Percentiles rank a stretch among this genome's conserved stretches.
These are phyloP conservation scores for Fimicolochytrium jonesii DNA, from an alignment of 192 early-diverging fungal genomes.

Conservation along the genomic window DNA sequence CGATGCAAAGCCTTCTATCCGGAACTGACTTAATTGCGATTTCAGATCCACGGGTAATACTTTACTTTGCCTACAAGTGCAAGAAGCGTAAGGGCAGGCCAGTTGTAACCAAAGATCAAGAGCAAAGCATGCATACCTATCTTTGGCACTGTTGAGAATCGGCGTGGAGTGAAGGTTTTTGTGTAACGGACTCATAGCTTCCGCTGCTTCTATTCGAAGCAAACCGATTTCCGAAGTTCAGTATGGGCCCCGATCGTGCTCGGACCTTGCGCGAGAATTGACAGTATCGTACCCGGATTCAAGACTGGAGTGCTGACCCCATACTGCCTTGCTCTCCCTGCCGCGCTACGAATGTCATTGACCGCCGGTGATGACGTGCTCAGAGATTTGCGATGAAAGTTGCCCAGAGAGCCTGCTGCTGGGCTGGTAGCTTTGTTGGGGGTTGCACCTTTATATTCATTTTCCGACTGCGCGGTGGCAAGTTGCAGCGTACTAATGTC, in stretches of 20 bases:
- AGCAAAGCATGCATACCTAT: background rate
- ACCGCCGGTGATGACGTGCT: constrained; percentile 7
- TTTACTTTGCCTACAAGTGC: constrained; percentile 9
- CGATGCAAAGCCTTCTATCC: constrained; percentile 82
- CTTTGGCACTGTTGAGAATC: constrained; percentile 1
- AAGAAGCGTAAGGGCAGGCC: background rate
- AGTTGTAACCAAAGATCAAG: background rate
- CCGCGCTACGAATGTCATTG: background rate
- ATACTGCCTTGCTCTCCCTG: constrained; percentile 7
- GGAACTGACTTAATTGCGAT: constrained; percentile 72
- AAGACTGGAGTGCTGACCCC: constrained; percentile 40
- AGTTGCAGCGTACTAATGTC: too few relatives aligned
- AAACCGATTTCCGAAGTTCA: too few relatives aligned
- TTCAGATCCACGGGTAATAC: constrained; percentile 43
- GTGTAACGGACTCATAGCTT: constrained; percentile 50
- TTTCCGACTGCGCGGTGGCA: too few relatives aligned
- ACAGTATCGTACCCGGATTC: constrained; percentile 43
- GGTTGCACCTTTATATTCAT: too few relatives aligned
- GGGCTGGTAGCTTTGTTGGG: background rate
- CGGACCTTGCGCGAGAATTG: too few relatives aligned
- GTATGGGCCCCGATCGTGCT: too few relatives aligned
- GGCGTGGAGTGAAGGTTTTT: constrained; percentile 6
- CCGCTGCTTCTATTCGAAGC: constrained; percentile 55
- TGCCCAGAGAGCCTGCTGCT: background rate
- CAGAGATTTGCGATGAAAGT: constrained; percentile 9